Conservation (phyloP, 441 rosid genomes). For the Pelargonium australe region DNA sequence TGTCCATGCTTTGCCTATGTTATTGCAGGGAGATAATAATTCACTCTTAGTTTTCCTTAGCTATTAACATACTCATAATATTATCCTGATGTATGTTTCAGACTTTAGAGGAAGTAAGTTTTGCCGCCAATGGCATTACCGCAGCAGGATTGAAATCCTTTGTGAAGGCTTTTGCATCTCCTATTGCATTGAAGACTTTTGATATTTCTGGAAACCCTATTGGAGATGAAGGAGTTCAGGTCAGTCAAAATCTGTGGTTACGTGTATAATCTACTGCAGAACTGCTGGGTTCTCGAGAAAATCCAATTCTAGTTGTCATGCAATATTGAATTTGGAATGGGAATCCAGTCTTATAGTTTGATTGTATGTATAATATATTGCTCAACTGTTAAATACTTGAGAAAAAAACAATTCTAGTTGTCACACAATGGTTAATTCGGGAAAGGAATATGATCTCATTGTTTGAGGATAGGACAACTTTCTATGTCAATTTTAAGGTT, state of each 20-base stretch:
- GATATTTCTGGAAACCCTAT: constrained; percentile 86
- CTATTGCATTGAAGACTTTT: constrained; percentile 55
- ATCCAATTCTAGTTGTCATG: neutral
- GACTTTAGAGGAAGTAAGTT: constrained; percentile 82
- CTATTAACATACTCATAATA: constrained; percentile 8
- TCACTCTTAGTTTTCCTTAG: constrained; percentile 7
- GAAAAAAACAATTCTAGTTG: neutral
- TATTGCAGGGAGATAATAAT: neutral
- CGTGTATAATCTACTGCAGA: neutral
- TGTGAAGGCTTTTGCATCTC: constrained; percentile 74
- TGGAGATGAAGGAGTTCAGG: constrained; percentile 95
- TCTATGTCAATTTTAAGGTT: neutral
- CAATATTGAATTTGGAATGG: no score
- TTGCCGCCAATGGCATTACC: constrained; percentile 91
- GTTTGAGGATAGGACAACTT: no score
- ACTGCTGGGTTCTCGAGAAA: neutral
- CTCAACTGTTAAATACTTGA: no score
- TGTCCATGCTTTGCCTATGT: neutral
- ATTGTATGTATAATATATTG: no score
- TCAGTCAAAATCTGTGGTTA: constrained; percentile 26
- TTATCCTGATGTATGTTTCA: constrained; percentile 22
- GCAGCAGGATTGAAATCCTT: constrained; percentile 80
- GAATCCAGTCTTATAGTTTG: no score
- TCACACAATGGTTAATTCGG: constrained; percentile 10
- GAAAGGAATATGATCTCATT: neutral